phyloP scores from a whole-genome alignment of 2,329 filamentous ascomycete genomes.

The Neofusicoccum umdonicola region DNA sequence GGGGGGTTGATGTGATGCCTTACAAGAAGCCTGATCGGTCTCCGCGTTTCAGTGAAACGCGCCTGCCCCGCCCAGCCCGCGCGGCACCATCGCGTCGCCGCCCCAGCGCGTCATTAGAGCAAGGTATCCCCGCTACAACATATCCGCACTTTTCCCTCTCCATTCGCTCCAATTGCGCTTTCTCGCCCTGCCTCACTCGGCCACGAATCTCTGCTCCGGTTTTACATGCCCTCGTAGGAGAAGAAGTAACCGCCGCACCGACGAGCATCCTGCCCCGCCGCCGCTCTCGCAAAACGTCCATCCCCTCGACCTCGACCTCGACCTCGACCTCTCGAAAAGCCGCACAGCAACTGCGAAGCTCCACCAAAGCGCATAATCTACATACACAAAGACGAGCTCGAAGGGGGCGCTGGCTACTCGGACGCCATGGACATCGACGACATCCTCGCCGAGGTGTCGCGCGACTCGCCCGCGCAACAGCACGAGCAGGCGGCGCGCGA shows the following conservation, averaged over 20 bases:
- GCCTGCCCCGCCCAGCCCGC: background rate
- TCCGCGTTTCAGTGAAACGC: background rate
- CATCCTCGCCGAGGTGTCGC: slow-evolving; percentile 51
- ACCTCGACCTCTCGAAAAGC: too few species aligned
- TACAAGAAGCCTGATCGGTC: too few species aligned
- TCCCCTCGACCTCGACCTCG: too few species aligned
- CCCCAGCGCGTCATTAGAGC: background rate
- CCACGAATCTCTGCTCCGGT: background rate
- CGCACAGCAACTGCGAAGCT: too few species aligned
- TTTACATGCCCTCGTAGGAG: too few species aligned
- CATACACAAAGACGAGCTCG: background rate
- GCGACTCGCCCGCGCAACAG: slow-evolving; percentile 42
- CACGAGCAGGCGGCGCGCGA: slow-evolving; percentile 60
- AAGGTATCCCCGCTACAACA: background rate
- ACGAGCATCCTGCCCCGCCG: too few species aligned
- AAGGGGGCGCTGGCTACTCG: background rate
- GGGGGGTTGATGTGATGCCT: background rate
- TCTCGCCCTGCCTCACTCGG: background rate
- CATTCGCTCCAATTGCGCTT: background rate
- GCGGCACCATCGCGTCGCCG: background rate
- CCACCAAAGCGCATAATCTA: background rate
- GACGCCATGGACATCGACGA: slow-evolving; percentile 49
- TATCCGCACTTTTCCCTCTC: background rate
- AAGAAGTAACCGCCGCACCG: too few species aligned
- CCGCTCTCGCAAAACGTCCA: too few species aligned